These are phyloP conservation scores for Leishmania lainsoni DNA, from an alignment of 208 protist genomes.

Conservation along the genomic window DNA sequence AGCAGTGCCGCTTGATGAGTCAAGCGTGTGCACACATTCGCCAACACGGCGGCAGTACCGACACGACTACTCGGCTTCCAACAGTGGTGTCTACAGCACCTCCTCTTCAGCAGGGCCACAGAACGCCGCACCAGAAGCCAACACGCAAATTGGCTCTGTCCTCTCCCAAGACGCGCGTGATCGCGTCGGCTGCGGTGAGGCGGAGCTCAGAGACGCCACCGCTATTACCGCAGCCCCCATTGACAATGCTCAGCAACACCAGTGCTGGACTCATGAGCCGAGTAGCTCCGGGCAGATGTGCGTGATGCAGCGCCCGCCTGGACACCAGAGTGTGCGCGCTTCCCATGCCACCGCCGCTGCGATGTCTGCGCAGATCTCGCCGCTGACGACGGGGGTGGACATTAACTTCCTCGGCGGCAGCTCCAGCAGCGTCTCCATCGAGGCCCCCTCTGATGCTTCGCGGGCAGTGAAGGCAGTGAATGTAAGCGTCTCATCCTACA, in stretches of 20 bases:
- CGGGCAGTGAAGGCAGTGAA: background rate
- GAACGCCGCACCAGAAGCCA: background rate
- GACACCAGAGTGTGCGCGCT: background rate
- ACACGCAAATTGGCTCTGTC: background rate
- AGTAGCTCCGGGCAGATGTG: background rate
- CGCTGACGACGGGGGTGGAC: background rate
- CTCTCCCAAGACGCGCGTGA: background rate
- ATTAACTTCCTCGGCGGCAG: background rate
- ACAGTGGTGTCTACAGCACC: background rate
- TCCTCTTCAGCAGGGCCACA: background rate
- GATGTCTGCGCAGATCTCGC: background rate
- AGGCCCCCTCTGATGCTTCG: background rate
- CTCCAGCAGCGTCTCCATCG: background rate
- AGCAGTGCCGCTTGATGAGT: background rate
- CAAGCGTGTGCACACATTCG: background rate
- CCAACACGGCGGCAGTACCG: background rate
- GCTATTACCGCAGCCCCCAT: background rate
- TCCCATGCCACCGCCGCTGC: background rate
- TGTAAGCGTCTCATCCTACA: background rate
- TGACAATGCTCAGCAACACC: background rate
- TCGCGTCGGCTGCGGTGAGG: background rate
- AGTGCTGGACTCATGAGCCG: background rate
- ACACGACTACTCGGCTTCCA: constrained; percentile 5
- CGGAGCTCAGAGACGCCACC: background rate
- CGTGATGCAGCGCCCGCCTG: background rate